Base-by-base conservation (phyloP, 805 yeast species). In the Schwanniomyces vanrijiae region DNA sequence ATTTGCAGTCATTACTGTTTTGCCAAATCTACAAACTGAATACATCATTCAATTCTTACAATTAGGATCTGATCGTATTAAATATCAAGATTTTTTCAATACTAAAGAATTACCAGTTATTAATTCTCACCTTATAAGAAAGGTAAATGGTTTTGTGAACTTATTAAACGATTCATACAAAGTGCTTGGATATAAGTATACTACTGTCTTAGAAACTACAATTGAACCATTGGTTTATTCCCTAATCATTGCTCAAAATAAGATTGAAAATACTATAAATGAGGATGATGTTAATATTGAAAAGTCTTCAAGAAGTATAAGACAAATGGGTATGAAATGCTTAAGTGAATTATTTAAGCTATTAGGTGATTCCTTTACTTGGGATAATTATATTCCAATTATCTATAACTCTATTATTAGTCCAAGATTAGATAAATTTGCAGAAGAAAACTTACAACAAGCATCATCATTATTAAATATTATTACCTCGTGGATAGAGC, bases 381-480 rank as follows among this genome's bases (percentile, higher is more conserved):
- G 97, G 96, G 56, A 49, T 5, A 51, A 58, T 5, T 76, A 76
- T 51, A 73, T 80, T 16, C 68, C 69, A 11, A 55, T 65, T 1
- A 78, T 94, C 10, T 86, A 79, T 57, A 60, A 65, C 3, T 60
- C 69, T 20, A 71, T 90, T 19, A 69, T 92, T 11, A 56, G 62
- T 18, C 90, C 96, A 6, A 79, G 95, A 58, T 71, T 94, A 55
- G 71, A 50, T 0, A 70, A 76, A 10, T 92, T 92, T 64, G 85
- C 85, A 3, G 76, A 69, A 35, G 96, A 87, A 56, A 94, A 92
- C 61, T 70, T 86, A 26, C 95, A 90, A 59, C 90, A 86, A 56
- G 84, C 92, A 0, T 90, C 97, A 0, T 78, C 96, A 0, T 61
- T 92, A 38, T 68, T 91, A 80, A 80, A 74, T 46, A 60, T 90